Percentiles rank a stretch among this genome's conserved stretches.
phyloP scores from a whole-genome alignment of 768 basidiomycete genomes.

The Hortiboletus campestris region DNA sequence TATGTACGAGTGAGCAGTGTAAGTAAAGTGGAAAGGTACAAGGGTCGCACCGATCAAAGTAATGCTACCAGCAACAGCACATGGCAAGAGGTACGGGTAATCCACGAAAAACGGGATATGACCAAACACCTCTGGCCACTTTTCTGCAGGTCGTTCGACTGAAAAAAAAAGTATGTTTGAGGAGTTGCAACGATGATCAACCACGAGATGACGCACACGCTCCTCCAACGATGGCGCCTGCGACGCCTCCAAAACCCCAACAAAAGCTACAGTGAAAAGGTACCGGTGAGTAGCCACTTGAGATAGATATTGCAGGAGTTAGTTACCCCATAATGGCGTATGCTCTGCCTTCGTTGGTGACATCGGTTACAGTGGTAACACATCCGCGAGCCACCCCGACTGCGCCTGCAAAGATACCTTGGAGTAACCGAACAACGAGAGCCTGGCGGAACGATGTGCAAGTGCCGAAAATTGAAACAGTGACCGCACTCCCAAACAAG shows the following conservation, averaged over 20 bases:
- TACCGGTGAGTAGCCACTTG: neutral
- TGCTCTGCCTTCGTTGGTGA: constrained; percentile 90
- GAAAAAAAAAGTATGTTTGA: constrained; percentile 13
- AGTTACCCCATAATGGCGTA: constrained; percentile 85
- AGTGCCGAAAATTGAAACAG: constrained; percentile 77
- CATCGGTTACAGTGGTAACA: constrained; percentile 83
- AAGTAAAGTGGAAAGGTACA: neutral
- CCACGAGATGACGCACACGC: constrained; percentile 51
- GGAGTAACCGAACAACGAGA: constrained; percentile 79
- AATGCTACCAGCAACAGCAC: constrained; percentile 70
- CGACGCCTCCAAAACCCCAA: constrained; percentile 96
- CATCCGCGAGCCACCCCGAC: constrained; percentile 93
- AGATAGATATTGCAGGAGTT: neutral
- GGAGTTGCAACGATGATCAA: neutral
- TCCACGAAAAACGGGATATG: constrained; percentile 62
- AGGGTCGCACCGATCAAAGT: constrained; percentile 60
- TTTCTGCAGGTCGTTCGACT: constrained; percentile 83
- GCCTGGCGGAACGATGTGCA: constrained; percentile 75
- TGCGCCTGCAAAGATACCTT: constrained; percentile 91
- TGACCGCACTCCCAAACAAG: constrained; percentile 79
- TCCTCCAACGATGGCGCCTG: constrained; percentile 84
- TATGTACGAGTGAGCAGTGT: constrained; percentile 24
- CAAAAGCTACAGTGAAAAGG: constrained; percentile 57
- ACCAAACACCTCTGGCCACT: constrained; percentile 79
- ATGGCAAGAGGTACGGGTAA: constrained; percentile 92